phyloP scores from a whole-genome alignment of 1,284 basidiomycete species.

The Moesziomyces sp. region DNA sequence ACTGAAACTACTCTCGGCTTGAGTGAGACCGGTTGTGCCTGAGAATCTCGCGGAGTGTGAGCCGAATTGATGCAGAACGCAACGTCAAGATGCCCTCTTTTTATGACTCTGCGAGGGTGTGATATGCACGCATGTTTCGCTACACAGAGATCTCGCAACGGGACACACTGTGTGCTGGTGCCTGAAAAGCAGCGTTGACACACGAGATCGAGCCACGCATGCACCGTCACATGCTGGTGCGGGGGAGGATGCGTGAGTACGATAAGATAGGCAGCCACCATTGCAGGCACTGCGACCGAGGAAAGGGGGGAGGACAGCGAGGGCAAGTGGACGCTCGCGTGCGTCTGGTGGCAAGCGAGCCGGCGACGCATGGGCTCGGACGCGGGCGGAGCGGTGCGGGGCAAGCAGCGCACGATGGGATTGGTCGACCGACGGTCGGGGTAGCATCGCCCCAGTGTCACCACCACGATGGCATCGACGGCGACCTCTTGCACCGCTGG shows the following conservation, averaged over 20 bases:
- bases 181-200: too few species aligned
- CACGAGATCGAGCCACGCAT: neutral
- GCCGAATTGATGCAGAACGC: too few species aligned
- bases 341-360: too few species aligned
- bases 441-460: too few species aligned
- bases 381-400: neutral
- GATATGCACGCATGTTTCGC: neutral
- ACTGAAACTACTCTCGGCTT: too few species aligned
- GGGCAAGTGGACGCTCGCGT: neutral
- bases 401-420: neutral
- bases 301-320: neutral
- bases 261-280: constrained; percentile 15
- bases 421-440: neutral
- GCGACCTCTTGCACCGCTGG: too few species aligned
- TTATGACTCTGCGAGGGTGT: neutral
- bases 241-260: neutral
- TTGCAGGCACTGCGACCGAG: neutral
- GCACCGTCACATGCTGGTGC: constrained; percentile 8
- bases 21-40: too few species aligned
- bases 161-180: too few species aligned
- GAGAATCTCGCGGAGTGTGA: too few species aligned
- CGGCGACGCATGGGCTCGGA: too few species aligned
- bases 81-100: neutral
- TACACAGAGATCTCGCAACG: neutral
- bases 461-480: too few species aligned